Evolutionary conservation across 2,329 filamentous ascomycete genomes (phyloP).

Genomic region (Apiospora hydei): DNA sequence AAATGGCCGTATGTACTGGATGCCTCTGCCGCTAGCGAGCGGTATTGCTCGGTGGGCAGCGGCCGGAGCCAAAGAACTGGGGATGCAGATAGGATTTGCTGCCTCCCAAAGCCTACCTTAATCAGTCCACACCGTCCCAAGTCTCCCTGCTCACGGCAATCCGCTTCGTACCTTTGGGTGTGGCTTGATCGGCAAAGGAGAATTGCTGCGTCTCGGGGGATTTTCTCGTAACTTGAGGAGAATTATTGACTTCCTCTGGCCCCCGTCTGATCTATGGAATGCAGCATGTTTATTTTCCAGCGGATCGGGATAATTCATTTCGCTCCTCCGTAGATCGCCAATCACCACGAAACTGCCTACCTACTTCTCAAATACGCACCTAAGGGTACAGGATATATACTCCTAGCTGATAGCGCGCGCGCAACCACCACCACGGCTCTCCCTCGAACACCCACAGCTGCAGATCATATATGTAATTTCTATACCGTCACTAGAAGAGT

Average conservation of each 20-base stretch:
- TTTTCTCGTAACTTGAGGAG: constrained; percentile 20
- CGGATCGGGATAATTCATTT: constrained; percentile 18
- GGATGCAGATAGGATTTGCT: constrained; percentile 3
- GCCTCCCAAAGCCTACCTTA: constrained; percentile 3
- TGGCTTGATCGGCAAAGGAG: constrained; percentile 7
- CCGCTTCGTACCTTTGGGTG: neutral
- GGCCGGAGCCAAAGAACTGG: constrained; percentile 13
- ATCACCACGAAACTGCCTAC: neutral
- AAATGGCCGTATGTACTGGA: neutral
- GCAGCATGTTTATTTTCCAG: constrained; percentile 1
- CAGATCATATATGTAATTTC: constrained; percentile 8
- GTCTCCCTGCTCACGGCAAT: constrained; percentile 1
- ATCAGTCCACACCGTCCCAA: neutral
- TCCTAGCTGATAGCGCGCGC: neutral
- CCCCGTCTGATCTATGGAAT: constrained; percentile 14
- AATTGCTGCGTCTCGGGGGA: constrained; percentile 9
- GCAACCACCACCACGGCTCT: neutral
- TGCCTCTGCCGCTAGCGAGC: neutral
- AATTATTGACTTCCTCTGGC: constrained; percentile 16
- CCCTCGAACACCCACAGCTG: neutral
- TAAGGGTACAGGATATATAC: neutral
- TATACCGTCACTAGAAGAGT: constrained; percentile 16
- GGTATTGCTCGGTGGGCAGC: constrained; percentile 1
- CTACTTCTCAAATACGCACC: neutral
- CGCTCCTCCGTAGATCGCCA: neutral